Conservation (phyloP, 2,329 filamentous ascomycete species). For the Bipolaris gigantea region DNA sequence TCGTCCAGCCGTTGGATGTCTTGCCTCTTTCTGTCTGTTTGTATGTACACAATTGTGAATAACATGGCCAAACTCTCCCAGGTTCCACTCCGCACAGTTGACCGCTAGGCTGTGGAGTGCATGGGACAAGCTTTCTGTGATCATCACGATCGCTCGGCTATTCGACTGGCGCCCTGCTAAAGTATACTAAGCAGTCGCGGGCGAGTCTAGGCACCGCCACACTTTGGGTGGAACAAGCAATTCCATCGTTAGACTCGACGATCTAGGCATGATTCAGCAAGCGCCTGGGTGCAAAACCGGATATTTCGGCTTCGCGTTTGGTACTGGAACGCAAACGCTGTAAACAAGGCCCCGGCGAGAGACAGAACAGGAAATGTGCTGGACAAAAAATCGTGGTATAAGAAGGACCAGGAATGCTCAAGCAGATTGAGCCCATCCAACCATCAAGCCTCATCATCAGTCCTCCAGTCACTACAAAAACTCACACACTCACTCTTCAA, state of each 20-base stretch:
- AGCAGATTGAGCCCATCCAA: background rate
- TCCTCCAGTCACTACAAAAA: no score
- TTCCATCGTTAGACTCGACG: background rate
- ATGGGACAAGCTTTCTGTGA: background rate
- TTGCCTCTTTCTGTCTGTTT: no score
- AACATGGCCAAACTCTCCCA: background rate
- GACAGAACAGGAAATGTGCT: no score
- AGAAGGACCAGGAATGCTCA: background rate
- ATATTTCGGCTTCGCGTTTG: background rate
- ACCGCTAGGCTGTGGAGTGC: background rate
- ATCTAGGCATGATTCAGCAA: background rate
- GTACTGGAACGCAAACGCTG: background rate
- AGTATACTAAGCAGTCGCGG: no score
- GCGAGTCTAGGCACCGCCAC: background rate
- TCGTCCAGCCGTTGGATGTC: no score
- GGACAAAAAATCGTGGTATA: background rate
- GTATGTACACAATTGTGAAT: background rate
- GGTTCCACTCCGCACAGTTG: background rate
- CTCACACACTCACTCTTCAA: background rate
- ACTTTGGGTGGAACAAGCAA: background rate
- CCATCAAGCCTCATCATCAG: no score
- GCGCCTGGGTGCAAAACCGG: background rate
- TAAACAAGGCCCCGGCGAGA: background rate
- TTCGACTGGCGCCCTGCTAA: background rate
- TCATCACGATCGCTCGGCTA: conserved; percentile 2